Evolutionary conservation across 495 filamentous ascomycete species (phyloP).

Genomic region (Penicillium salamii): DNA sequence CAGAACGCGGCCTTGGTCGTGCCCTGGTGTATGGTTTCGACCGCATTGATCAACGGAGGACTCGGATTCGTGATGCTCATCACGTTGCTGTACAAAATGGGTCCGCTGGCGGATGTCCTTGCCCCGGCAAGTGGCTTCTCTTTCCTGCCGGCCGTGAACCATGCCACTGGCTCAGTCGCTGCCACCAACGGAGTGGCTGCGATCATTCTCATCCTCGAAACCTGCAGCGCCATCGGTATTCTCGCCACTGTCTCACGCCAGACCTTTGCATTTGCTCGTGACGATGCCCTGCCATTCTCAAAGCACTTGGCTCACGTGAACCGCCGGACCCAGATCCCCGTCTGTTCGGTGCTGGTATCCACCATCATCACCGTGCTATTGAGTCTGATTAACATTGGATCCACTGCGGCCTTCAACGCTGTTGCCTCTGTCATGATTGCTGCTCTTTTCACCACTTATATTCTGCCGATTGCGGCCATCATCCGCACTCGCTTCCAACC

Average conservation of each 20-base stretch:
- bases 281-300: constrained; percentile 45
- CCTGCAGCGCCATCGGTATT: constrained; percentile 38
- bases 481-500: constrained; percentile 24
- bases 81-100: constrained; percentile 45
- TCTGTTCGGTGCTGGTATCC: constrained; percentile 50
- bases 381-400: constrained; percentile 45
- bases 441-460: constrained; percentile 41
- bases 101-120: constrained; percentile 34
- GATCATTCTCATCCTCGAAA: constrained; percentile 38
- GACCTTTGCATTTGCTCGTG: constrained; percentile 51
- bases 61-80: constrained; percentile 44
- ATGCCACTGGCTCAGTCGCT: constrained; percentile 26
- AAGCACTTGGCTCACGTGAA: constrained; percentile 36
- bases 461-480: constrained; percentile 32
- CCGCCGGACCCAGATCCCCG: constrained; percentile 44
- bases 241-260: constrained; percentile 44
- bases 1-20: constrained; percentile 43
- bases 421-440: constrained; percentile 43
- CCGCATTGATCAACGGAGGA: constrained; percentile 39
- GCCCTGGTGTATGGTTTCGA: constrained; percentile 45
- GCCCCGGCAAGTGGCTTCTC: constrained; percentile 34
- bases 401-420: constrained; percentile 44
- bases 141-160: constrained; percentile 33
- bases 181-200: constrained; percentile 35
- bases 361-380: constrained; percentile 48